Evolutionary conservation across 1,284 basidiomycete genomes (phyloP).

Genomic region (Tremellales sp.): DNA sequence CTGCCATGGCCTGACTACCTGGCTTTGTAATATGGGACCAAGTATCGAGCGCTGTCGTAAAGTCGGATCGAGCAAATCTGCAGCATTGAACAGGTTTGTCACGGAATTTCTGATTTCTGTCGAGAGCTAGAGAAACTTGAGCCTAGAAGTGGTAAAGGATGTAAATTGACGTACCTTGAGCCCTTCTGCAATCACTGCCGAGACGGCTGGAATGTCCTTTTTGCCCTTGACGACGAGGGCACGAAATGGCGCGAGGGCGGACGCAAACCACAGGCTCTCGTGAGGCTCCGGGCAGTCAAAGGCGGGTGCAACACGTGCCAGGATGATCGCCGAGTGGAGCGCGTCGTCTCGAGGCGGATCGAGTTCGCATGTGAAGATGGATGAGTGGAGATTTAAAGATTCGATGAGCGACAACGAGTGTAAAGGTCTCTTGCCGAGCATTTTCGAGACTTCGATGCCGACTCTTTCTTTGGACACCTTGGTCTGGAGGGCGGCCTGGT

Average conservation of each 20-base stretch:
- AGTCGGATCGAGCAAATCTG: conserved; percentile 53
- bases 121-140: conserved; percentile 56
- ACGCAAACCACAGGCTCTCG: conserved; percentile 68
- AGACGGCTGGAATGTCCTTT: conserved; percentile 58
- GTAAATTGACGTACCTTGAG: conserved; percentile 55
- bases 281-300: conserved; percentile 19
- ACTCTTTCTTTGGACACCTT: conserved; percentile 89
- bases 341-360: conserved; percentile 51
- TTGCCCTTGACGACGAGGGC: conserved; percentile 59
- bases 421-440: conserved; percentile 74
- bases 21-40: conserved; percentile 29
- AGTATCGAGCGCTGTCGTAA: conserved; percentile 48
- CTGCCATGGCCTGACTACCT: conserved; percentile 54
- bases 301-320: conserved; percentile 53
- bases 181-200: conserved; percentile 72
- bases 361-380: conserved; percentile 63
- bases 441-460: conserved; percentile 84
- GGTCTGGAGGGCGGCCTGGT: conserved; percentile 62
- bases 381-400: conserved; percentile 62
- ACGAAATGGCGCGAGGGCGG: conserved; percentile 63
- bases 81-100: conserved; percentile 62
- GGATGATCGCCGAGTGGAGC: conserved; percentile 59
- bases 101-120: conserved; percentile 73
- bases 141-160: background rate
- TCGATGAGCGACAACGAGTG: conserved; percentile 69